phyloP scores from a whole-genome alignment of 805 yeast species.

The Phaffomyces thermotolerans region DNA sequence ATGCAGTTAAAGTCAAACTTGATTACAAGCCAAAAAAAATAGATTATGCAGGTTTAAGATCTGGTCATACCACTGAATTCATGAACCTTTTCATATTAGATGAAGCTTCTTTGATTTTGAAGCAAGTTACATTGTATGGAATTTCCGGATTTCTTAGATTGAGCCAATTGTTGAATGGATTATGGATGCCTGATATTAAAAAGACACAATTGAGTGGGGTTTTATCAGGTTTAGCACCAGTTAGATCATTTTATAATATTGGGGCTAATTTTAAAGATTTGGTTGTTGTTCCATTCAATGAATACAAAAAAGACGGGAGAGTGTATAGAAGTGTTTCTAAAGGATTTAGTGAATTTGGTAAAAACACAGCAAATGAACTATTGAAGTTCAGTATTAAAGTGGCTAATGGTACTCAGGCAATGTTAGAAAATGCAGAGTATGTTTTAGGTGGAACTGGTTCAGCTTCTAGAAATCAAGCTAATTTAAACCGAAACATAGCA shows the following conservation, averaged over 20 bases:
- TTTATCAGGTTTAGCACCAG: slow-evolving; percentile 77
- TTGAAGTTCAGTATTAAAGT: slow-evolving; percentile 76
- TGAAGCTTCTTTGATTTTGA: slow-evolving; percentile 68
- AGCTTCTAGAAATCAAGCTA: slow-evolving; percentile 31
- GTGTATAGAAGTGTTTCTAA: slow-evolving; percentile 62
- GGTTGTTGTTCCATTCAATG: slow-evolving; percentile 65
- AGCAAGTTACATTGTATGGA: slow-evolving; percentile 62
- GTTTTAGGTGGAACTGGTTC: slow-evolving; percentile 70
- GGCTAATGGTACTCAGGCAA: slow-evolving; percentile 81
- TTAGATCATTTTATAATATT: slow-evolving; percentile 66
- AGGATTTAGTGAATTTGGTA: slow-evolving; percentile 68
- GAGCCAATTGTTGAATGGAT: slow-evolving; percentile 46
- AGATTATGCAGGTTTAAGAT: slow-evolving; percentile 75
- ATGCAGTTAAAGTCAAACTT: slow-evolving; percentile 52
- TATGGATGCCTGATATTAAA: slow-evolving; percentile 86
- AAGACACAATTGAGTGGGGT: slow-evolving; percentile 77
- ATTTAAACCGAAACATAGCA: slow-evolving; percentile 15
- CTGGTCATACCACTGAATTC: slow-evolving; percentile 82
- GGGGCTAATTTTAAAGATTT: slow-evolving; percentile 74
- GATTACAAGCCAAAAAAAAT: slow-evolving; percentile 91
- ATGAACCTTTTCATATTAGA: slow-evolving; percentile 85
- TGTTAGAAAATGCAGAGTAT: slow-evolving; percentile 75
- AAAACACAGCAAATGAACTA: slow-evolving; percentile 72
- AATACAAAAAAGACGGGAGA: slow-evolving; percentile 68
- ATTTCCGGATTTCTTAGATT: slow-evolving; percentile 64